Conservation (phyloP, 106 monocot species). For the Acorus gramineus region DNA sequence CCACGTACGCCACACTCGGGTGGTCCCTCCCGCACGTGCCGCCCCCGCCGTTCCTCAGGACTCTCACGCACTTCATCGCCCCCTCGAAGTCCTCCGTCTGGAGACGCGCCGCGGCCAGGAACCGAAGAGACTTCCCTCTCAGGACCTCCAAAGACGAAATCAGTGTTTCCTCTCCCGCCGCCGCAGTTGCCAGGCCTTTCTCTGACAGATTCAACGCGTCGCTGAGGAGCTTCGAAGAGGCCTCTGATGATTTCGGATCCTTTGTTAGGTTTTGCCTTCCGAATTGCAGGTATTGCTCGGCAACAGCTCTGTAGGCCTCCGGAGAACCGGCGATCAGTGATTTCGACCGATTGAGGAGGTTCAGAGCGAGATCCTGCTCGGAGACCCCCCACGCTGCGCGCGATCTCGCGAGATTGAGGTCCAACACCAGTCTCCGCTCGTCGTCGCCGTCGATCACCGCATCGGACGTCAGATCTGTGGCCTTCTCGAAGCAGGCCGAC, state of each 20-base stretch:
- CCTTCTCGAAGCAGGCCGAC: slow-evolving; percentile 60
- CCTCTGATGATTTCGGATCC: background rate
- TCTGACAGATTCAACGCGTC: slow-evolving; percentile 84
- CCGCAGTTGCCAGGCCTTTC: slow-evolving; percentile 34
- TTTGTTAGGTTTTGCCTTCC: slow-evolving; percentile 40
- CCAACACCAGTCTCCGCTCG: slow-evolving; percentile 42
- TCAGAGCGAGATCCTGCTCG: slow-evolving; percentile 58
- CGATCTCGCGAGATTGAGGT: slow-evolving; percentile 64
- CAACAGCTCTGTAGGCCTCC: slow-evolving; percentile 27
- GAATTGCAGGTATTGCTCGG: slow-evolving; percentile 65
- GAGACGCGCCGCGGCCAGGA: slow-evolving; percentile 74
- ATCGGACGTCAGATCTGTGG: slow-evolving; percentile 42
- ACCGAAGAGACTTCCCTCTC: slow-evolving; percentile 56
- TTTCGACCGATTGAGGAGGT: slow-evolving; percentile 66
- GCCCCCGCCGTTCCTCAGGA: slow-evolving; percentile 24
- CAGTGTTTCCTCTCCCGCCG: slow-evolving; percentile 7
- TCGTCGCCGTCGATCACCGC: slow-evolving; percentile 29
- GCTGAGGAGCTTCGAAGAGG: slow-evolving; percentile 37
- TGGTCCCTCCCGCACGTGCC: slow-evolving; percentile 34
- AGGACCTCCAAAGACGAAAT: slow-evolving; percentile 20
- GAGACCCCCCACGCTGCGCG: slow-evolving; percentile 56
- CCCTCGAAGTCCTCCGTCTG: slow-evolving; percentile 76
- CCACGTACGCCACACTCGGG: slow-evolving; percentile 57
- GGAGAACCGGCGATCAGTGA: slow-evolving; percentile 27
- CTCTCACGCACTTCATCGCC: slow-evolving; percentile 48